Conservation (phyloP, 2,329 filamentous ascomycete species). For the Grosmannia clavigera region DNA sequence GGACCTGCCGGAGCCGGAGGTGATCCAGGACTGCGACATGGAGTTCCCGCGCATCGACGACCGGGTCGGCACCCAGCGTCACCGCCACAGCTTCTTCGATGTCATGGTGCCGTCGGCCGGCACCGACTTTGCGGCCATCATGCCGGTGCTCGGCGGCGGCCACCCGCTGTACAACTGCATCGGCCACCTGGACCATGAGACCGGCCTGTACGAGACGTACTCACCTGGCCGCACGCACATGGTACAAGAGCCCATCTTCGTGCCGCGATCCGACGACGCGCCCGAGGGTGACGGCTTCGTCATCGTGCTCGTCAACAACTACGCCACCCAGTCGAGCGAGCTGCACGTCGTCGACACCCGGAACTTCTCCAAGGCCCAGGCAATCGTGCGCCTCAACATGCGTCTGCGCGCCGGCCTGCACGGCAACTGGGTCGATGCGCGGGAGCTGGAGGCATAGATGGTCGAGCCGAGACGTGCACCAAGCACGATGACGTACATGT, state of each 20-base stretch:
- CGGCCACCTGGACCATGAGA: conserved; percentile 18
- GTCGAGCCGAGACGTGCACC: too few relatives aligned
- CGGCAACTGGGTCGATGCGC: conserved; percentile 16
- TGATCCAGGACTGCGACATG: conserved; percentile 15
- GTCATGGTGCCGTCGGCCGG: conserved; percentile 16
- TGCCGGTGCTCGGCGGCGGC: conserved; percentile 18
- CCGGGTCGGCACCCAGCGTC: conserved; percentile 17
- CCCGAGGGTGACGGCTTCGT: conserved; percentile 29
- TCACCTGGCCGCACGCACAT: conserved; percentile 20
- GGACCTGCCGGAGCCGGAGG: conserved; percentile 17
- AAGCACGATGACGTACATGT: too few relatives aligned
- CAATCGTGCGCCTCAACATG: conserved; percentile 11
- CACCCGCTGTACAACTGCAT: conserved; percentile 22
- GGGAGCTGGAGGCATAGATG: not conserved
- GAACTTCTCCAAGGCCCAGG: conserved; percentile 11
- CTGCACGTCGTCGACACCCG: conserved; percentile 14
- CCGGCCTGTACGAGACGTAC: conserved; percentile 18
- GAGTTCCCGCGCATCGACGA: conserved; percentile 31
- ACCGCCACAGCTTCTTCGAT: conserved; percentile 17
- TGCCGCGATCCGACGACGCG: conserved; percentile 21
- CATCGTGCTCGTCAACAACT: conserved; percentile 22
- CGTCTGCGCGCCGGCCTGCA: conserved; percentile 13
- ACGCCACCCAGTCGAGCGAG: conserved; percentile 13
- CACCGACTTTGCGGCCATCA: conserved; percentile 18
- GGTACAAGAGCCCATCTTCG: conserved; percentile 31